Conservation (phyloP, 495 filamentous ascomycete species). For the Echria macrotheca region DNA sequence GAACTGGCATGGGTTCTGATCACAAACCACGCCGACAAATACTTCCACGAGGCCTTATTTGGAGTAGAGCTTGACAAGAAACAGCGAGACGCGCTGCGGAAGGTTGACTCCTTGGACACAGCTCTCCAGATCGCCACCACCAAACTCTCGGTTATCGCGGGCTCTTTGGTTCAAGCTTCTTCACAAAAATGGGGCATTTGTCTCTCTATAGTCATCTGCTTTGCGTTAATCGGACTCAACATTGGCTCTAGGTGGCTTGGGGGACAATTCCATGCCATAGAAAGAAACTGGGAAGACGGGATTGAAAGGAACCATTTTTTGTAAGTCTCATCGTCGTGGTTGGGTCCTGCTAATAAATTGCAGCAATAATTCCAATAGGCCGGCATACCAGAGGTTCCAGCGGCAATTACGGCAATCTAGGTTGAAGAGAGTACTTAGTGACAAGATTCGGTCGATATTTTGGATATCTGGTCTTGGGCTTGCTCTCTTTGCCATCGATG, state of each 20-base stretch:
- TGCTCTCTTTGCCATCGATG: not conserved
- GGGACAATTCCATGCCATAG: constrained; percentile 6
- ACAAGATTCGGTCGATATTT: constrained; percentile 3
- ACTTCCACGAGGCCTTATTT: constrained; percentile 7
- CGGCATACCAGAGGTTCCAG: constrained; percentile 1
- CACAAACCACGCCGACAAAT: constrained; percentile 3
- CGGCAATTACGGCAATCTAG: not conserved
- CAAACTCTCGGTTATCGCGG: constrained; percentile 4
- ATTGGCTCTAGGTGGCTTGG: constrained; percentile 6
- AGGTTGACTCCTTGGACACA: constrained; percentile 8
- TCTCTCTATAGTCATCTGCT: constrained; percentile 4
- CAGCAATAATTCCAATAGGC: constrained; percentile 5
- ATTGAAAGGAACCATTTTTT: constrained; percentile 10
- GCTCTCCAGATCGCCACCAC: constrained; percentile 4
- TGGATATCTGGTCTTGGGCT: constrained; percentile 3
- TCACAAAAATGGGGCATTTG: not conserved
- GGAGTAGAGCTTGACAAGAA: constrained; percentile 2
- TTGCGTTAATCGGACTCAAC: constrained; percentile 6
- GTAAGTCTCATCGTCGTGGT: not conserved
- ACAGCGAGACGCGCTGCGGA: constrained; percentile 6
- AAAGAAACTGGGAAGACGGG: constrained; percentile 4
- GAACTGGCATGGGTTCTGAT: constrained; percentile 8
- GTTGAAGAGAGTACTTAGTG: constrained; percentile 8
- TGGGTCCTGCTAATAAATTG: constrained; percentile 3
- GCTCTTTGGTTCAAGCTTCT: constrained; percentile 6